Evolutionary conservation across 2,329 filamentous ascomycete genomes (phyloP), one percentile per base, ranked within the genome.

Genomic region (Plectosphaerella cucumerina): DNA sequence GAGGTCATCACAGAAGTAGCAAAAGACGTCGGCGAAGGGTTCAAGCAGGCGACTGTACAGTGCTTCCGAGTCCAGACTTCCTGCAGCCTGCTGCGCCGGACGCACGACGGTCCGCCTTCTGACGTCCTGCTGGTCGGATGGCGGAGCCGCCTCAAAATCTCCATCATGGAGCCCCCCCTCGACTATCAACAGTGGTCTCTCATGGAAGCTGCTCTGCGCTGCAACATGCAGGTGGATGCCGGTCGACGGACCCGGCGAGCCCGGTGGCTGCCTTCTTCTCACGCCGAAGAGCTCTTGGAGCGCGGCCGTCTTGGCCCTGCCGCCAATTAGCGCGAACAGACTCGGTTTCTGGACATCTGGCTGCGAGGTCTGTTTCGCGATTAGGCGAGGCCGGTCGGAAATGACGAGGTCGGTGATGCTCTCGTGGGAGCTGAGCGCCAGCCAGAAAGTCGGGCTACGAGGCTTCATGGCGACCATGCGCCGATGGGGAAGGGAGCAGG

Each of bases 21-120:
- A 52, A 10, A 52, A 6, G 17, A 17, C 15, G 48, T 52, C 23
- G n/a, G 8, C 22, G 44, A 52, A 52, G 26, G 43, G 46, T n/a
- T 37, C 22, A 35, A 52, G 26, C 20, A 49, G 48, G 42, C 20
- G 22, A 18, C 39, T 52, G n/a, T 49, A 52, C 14, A 52, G 12
- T 18, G 42, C n/a, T 17, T 52, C 21, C 11, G 22, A 5, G 20
- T 8, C 10, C 20, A 8, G 42, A 21, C 15, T n/a, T 21, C 23
- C 15, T n/a, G 20, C 20, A 44, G 23, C 42, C 20, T 5, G 42
- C 42, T 44, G 42, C 17, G 42, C 15, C 22, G 42, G 42, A 6
- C 42, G 22, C 20, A 44, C 22, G 21, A 44, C 20, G 5, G 42
- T 44, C 23, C 42, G 42, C 20, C 42, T 23, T 26, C 42, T 44